These are phyloP conservation scores for Solanum pinnatisectum DNA, from an alignment of 257 asterid genomes.

Conservation along the genomic window DNA sequence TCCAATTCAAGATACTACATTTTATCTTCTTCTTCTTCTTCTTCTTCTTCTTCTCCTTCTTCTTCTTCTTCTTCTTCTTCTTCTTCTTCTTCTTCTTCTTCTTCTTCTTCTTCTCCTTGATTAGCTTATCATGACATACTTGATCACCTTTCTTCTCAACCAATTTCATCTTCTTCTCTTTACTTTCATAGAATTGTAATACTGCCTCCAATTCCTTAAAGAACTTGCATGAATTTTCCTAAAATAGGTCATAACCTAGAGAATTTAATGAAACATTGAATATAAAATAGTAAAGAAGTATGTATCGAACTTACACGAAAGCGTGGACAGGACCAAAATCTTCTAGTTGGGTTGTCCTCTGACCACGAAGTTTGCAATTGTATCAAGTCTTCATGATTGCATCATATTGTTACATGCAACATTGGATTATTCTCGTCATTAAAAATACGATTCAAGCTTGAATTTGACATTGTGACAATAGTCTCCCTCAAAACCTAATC, in stretches of 20 bases:
- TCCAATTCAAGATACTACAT: background rate
- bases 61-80: too few relatives aligned
- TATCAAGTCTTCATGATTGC: background rate
- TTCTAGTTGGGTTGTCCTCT: background rate
- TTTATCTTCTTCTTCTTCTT: too few relatives aligned
- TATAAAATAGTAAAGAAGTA: background rate
- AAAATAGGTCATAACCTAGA: background rate
- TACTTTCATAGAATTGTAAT: background rate
- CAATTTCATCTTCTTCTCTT: background rate
- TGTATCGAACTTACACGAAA: background rate
- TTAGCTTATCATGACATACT: background rate
- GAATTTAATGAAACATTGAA: background rate
- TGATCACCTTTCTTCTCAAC: background rate
- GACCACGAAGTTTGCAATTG: background rate
- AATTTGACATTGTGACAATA: background rate
- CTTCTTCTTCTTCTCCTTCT: too few relatives aligned
- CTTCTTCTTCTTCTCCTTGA: background rate
- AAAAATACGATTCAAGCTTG: background rate
- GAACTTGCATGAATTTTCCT: background rate
- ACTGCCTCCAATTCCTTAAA: background rate
- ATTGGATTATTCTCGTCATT: background rate
- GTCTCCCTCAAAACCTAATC: too few relatives aligned
- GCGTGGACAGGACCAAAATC: background rate
- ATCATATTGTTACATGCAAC: background rate
- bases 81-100: too few relatives aligned